Conservation (phyloP, 176 grass and related monocot genomes). For the Aegilops speltoides region DNA sequence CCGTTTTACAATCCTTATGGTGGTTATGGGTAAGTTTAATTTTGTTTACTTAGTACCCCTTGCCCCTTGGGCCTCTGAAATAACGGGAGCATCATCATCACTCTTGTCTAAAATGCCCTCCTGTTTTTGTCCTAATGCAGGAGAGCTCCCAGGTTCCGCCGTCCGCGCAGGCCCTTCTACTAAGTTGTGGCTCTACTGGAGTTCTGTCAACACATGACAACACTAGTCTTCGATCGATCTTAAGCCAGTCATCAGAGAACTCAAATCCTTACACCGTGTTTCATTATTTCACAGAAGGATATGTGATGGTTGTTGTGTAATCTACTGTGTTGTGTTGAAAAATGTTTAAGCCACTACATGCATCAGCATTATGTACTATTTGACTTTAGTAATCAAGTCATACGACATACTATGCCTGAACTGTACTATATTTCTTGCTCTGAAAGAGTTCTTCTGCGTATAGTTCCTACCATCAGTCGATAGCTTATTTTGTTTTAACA, state of each 20-base stretch:
- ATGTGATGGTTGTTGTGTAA: background rate
- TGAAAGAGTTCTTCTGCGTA: background rate
- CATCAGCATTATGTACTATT: conserved; percentile 25
- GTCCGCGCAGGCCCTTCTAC: conserved; percentile 52
- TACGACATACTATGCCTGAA: background rate
- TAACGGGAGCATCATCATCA: background rate
- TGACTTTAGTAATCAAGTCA: background rate
- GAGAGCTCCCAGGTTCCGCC: conserved; percentile 65
- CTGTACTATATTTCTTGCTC: background rate
- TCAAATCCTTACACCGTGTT: background rate
- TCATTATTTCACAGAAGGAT: conserved; percentile 8
- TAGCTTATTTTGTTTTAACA: too few relatives aligned
- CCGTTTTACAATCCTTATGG: conserved; percentile 65
- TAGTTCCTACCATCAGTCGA: background rate
- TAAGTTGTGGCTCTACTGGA: conserved; percentile 9
- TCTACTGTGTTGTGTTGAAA: background rate
- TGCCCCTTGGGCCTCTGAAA: background rate
- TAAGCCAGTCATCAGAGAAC: background rate
- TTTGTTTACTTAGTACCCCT: background rate
- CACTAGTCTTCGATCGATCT: background rate
- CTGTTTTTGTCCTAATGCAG: conserved; percentile 15
- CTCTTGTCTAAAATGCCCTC: background rate
- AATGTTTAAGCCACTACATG: background rate
- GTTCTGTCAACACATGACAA: background rate
- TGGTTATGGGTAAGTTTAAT: conserved; percentile 59